Base-by-base conservation (phyloP, 2,329 filamentous ascomycete genomes). In the Clonostachys byssicola region DNA sequence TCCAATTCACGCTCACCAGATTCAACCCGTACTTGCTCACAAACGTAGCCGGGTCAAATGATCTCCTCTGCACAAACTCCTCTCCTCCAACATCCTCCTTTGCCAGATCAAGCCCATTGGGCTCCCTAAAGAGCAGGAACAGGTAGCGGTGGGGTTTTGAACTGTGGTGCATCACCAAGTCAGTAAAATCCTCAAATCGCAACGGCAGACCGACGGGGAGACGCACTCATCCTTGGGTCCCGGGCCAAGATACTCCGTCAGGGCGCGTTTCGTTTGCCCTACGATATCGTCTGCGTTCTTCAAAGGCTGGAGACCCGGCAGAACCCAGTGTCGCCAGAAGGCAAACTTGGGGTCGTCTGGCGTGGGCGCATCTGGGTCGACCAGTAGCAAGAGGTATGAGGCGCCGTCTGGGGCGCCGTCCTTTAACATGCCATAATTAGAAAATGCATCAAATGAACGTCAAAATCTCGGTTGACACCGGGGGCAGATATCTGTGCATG, bases 351-450 rank as follows among this genome's bases (percentile, higher is more conserved):
- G 75, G 44, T 80, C 72, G 35, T 75, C 72, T 0, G 77, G 77
- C 0, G 75, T 79, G 0, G 77, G 77, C 17, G 76, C 77, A 49
- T 80, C 77, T 0, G 76, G 75, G 47, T 80, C 77, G 18, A 78
- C 64, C 39, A 80, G 63, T 51, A 80, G 60, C 44, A 78, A 61
- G 35, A 70, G 66, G 58, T 75, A 80, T 2, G 62, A 64, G 1
- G 61, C 53, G 30, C 56, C 58, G 9, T 41, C 44, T 14, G 34
- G 14, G 9, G 12, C 44, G 16, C 20, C 35, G 9, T n/a, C 38
- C 16, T 46, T 16, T 35, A 6, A 23, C 3, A 20, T 6, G 12
- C 12, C 30, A n/a, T 5, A 40, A 5, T 10, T 40, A 41, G 38
- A 38, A 7, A 13, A 30, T 41, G 5, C 30, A 10, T 36, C 3